Conservation (phyloP, 2,329 filamentous ascomycete species). For the Hymenoscyphus fraxineus region DNA sequence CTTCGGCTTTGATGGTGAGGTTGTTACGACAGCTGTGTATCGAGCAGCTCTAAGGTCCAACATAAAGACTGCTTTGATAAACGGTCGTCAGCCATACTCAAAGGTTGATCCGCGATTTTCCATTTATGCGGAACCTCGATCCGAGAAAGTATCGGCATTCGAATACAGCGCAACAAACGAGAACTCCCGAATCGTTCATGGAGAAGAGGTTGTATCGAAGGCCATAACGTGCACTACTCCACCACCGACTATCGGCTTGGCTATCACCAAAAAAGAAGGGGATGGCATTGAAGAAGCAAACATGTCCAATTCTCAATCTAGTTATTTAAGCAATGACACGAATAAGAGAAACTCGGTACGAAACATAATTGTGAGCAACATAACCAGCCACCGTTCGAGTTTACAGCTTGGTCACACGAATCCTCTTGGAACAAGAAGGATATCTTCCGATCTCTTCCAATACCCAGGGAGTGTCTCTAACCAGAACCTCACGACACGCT, state of each 20-base stretch:
- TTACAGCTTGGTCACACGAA: background rate
- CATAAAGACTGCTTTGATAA: background rate
- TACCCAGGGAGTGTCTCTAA: background rate
- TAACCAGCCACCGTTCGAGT: background rate
- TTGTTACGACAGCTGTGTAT: constrained; percentile 7
- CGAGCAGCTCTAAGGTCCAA: constrained; percentile 8
- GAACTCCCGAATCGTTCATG: background rate
- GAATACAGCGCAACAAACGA: background rate
- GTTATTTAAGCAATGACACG: background rate
- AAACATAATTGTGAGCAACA: background rate
- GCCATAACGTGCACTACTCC: background rate
- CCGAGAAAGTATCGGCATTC: background rate
- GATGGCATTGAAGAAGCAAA: background rate
- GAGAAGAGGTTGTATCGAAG: background rate
- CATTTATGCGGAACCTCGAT: background rate
- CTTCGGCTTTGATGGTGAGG: constrained; percentile 10
- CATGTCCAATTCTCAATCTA: background rate
- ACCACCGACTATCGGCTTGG: background rate
- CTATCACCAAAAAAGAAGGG: background rate
- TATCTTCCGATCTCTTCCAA: background rate
- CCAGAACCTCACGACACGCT: background rate
- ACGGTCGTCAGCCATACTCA: background rate
- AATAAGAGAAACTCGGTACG: background rate
- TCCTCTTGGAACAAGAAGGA: background rate
- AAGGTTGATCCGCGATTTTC: background rate